phyloP scores from a whole-genome alignment of 352 stramenopile species.

The Pythium brachiatum region DNA sequence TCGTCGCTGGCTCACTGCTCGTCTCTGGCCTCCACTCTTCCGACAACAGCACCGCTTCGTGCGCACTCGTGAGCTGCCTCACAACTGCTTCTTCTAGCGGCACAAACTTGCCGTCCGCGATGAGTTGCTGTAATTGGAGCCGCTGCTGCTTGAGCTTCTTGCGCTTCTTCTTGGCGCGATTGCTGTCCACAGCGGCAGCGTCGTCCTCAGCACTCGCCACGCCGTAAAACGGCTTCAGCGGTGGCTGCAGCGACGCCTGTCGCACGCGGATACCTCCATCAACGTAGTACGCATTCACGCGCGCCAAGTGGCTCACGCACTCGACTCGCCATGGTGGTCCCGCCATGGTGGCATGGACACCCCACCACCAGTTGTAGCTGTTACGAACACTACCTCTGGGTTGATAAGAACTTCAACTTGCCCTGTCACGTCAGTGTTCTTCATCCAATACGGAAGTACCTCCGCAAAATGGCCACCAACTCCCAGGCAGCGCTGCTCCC shows the following conservation, averaged over 20 bases:
- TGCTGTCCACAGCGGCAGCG: conserved; percentile 2
- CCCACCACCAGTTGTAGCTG: conserved; percentile 3
- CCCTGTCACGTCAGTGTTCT: neutral
- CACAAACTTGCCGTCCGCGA: conserved; percentile 48
- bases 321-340: conserved; percentile 9
- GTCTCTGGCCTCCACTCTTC: neutral
- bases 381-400: neutral
- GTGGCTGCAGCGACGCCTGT: conserved; percentile 32
- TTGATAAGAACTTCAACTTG: neutral
- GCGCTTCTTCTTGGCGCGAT: conserved; percentile 29
- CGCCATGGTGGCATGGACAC: neutral
- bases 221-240: conserved; percentile 27
- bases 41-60: conserved; percentile 3
- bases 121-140: conserved; percentile 35
- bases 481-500: conserved; percentile 10
- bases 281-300: conserved; percentile 57
- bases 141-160: conserved; percentile 37
- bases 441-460: neutral
- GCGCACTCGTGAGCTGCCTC: conserved; percentile 23
- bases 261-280: conserved; percentile 25
- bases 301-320: conserved; percentile 41
- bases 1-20: neutral
- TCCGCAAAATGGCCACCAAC: too few relatives aligned
- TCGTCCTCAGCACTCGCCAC: neutral
- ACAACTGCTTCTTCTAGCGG: conserved; percentile 29